Evolutionary conservation across 2,329 filamentous ascomycete species (phyloP).

Genomic region (Aspergillus alliaceus): DNA sequence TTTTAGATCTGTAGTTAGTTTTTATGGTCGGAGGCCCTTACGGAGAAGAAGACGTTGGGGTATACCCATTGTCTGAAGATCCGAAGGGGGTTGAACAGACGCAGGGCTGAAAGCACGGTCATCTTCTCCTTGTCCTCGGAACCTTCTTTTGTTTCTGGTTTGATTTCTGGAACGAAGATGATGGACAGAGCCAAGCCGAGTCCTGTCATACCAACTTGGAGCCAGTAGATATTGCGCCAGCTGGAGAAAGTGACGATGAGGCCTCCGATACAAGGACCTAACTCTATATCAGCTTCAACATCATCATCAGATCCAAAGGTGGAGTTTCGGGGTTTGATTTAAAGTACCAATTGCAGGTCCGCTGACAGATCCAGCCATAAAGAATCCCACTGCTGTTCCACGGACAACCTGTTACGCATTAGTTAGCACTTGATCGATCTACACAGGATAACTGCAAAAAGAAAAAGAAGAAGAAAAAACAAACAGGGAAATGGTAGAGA

Average conservation of each 20-base stretch:
- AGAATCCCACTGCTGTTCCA: slow-evolving; percentile 46
- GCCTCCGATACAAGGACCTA: slow-evolving; percentile 64
- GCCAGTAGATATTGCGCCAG: slow-evolving; percentile 78
- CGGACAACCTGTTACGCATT: slow-evolving; percentile 30
- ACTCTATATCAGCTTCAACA: not conserved
- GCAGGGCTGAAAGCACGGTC: slow-evolving; percentile 35
- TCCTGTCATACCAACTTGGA: slow-evolving; percentile 69
- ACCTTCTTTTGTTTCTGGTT: slow-evolving; percentile 58
- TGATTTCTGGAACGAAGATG: slow-evolving; percentile 69
- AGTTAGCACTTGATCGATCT: not conserved
- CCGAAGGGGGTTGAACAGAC: slow-evolving; percentile 62
- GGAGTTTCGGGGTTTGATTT: not conserved
- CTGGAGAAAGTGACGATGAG: slow-evolving; percentile 73
- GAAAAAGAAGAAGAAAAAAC: not conserved
- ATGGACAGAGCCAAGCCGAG: slow-evolving; percentile 59
- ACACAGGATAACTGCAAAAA: not conserved
- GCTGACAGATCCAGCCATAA: slow-evolving; percentile 44
- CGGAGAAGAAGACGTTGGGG: slow-evolving; percentile 65
- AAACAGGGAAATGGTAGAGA: no score
- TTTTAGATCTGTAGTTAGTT: not conserved
- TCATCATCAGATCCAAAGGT: not conserved
- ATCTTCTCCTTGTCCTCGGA: slow-evolving; percentile 48
- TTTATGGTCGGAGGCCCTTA: slow-evolving; percentile 34
- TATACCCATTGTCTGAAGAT: slow-evolving; percentile 63
- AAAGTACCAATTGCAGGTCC: slow-evolving; percentile 44